These are phyloP conservation scores for Alternaria arborescens DNA, from an alignment of 2,329 filamentous ascomycete species.

Conservation along the genomic window DNA sequence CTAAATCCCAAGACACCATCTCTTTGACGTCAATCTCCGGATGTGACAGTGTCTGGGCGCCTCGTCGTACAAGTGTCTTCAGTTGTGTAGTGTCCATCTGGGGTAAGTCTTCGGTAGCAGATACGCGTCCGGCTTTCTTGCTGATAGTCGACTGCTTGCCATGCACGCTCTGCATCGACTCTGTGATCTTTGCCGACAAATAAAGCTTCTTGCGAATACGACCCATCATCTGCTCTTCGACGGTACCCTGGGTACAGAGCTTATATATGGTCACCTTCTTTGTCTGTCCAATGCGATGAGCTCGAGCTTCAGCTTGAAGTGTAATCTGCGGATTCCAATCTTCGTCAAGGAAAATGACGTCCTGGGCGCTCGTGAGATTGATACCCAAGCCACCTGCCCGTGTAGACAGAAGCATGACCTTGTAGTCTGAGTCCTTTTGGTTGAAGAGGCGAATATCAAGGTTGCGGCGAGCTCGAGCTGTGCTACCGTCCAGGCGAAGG, in stretches of 20 bases:
- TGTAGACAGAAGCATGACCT: slow-evolving; percentile 65
- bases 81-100: slow-evolving; percentile 62
- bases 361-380: slow-evolving; percentile 62
- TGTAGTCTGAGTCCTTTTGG: slow-evolving; percentile 55
- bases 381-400: slow-evolving; percentile 65
- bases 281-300: slow-evolving; percentile 64
- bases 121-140: slow-evolving; percentile 21
- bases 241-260: slow-evolving; percentile 64
- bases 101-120: slow-evolving; percentile 58
- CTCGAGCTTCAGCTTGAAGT: slow-evolving; percentile 63
- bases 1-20: slow-evolving; percentile 66
- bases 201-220: slow-evolving; percentile 70
- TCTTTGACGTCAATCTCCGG: slow-evolving; percentile 64
- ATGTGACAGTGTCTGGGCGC: slow-evolving; percentile 62
- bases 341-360: slow-evolving; percentile 66
- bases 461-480: slow-evolving; percentile 59
- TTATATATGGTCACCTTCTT: slow-evolving; percentile 65
- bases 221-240: slow-evolving; percentile 67
- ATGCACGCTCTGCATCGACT: slow-evolving; percentile 65
- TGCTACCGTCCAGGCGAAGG: slow-evolving; percentile 61
- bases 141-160: slow-evolving; percentile 40
- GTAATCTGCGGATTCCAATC: slow-evolving; percentile 65
- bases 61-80: slow-evolving; percentile 63
- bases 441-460: slow-evolving; percentile 64
- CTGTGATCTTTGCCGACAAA: slow-evolving; percentile 67